Conservation (phyloP, 768 basidiomycete species). For the Tephrocybe sp. region DNA sequence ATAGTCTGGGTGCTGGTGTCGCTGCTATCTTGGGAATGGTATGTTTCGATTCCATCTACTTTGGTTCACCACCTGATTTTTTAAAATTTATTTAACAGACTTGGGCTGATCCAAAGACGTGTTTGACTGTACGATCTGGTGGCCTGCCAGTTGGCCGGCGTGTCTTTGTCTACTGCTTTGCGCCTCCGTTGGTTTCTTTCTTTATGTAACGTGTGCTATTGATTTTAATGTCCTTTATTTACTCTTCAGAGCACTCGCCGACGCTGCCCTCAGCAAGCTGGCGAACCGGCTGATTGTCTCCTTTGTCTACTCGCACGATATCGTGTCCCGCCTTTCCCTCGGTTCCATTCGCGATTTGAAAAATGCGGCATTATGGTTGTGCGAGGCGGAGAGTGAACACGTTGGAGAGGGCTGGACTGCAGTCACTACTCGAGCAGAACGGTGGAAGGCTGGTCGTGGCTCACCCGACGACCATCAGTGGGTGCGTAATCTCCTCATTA, state of each 20-base stretch:
- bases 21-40: conserved; percentile 74
- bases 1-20: conserved; percentile 83
- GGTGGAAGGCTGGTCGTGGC: conserved; percentile 57
- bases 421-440: conserved; percentile 46
- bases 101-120: conserved; percentile 83
- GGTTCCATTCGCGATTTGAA: conserved; percentile 75
- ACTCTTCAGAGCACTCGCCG: conserved; percentile 52
- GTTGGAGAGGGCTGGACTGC: conserved; percentile 54
- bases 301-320: conserved; percentile 80
- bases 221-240: neutral
- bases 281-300: conserved; percentile 67
- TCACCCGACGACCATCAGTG: conserved; percentile 52
- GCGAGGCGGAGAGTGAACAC: conserved; percentile 54
- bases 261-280: conserved; percentile 56
- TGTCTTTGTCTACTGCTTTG: conserved; percentile 77
- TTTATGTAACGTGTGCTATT: neutral
- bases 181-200: conserved; percentile 59
- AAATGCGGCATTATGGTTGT: conserved; percentile 77
- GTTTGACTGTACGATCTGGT: conserved; percentile 63
- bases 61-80: neutral
- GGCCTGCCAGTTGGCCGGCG: conserved; percentile 65
- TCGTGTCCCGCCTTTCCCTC: conserved; percentile 75
- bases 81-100: conserved; percentile 46
- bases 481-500: conserved; percentile 29
- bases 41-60: conserved; percentile 18